Base-by-base conservation (phyloP, 78 protist genomes). In the Isochrysis galbana region DNA sequence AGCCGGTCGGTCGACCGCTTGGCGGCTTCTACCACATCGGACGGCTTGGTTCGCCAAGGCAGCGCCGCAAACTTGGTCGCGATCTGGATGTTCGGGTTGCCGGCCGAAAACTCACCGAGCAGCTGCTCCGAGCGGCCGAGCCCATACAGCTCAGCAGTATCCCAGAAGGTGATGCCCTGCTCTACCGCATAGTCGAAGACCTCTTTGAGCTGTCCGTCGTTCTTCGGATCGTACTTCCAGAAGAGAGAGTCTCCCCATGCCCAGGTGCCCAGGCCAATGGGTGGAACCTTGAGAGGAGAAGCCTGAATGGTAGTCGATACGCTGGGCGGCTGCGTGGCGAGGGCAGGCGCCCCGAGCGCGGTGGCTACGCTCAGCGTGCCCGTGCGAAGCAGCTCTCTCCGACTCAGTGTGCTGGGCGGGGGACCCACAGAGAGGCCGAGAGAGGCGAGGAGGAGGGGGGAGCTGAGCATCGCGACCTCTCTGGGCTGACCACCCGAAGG, bases 41-140 rank as follows among this genome's bases (percentile, higher is more conserved):
- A 22, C 0, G 55, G 41, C 86, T 70, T 89, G 38, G 83, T 41
- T 4, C 86, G 54, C 48, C 78, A 39, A 22, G 92, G 92, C 29
- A 89, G 78, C 38, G 92, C 83, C 39, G 92, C 92, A 34, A 89
- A 89, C 86, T 89, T 89, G 69, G 92, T 70, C 45, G 92, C 92
- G 5, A 89, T 47, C 19, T 29, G 22, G 36, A 89, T 32, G n/a
- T 89, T 44, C 2, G 1, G 25, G 17, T 74, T 2, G 48, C 0
- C 41, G 17, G 47, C 22, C 25, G 36, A 7, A 10, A 44, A 84
- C 72, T 47, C 0, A 0, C 45, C 90, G n/a, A 84, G 0, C 42
- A 46, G 67, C 54, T 0, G 2, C 70, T 83, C 67, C 5, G 67
- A 46, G 41, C 41, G 34, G 19, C 54, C 54, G 41, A 83, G 67